phyloP scores from a whole-genome alignment of 2,329 filamentous ascomycete genomes.

The Cladorrhinum sp. region DNA sequence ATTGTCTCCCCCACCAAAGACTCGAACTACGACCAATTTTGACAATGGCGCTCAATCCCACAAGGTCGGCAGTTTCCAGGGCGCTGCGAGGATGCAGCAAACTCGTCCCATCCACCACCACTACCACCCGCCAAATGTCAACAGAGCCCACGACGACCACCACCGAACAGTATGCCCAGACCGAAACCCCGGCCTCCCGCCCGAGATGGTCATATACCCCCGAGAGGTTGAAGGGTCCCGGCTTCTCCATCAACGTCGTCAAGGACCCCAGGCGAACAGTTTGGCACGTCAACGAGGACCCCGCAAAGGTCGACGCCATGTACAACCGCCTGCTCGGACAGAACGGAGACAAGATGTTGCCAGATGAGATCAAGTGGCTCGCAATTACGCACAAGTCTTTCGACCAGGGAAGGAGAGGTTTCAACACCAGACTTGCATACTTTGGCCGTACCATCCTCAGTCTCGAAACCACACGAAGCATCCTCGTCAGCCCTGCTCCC shows the following conservation, averaged over 20 bases:
- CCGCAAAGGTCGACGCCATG: slow-evolving; percentile 69
- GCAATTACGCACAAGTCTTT: slow-evolving; percentile 98
- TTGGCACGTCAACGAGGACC: slow-evolving; percentile 74
- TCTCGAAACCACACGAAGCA: slow-evolving; percentile 28
- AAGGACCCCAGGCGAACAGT: slow-evolving; percentile 50
- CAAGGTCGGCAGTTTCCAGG: slow-evolving; percentile 33
- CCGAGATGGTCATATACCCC: slow-evolving; percentile 73
- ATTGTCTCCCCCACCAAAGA: not conserved
- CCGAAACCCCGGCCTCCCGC: slow-evolving; percentile 13
- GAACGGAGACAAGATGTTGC: slow-evolving; percentile 68
- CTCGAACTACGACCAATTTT: not conserved
- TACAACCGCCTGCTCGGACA: slow-evolving; percentile 74
- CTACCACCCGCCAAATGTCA: slow-evolving; percentile 15
- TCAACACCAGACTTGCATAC: slow-evolving; percentile 90
- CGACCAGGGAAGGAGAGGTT: slow-evolving; percentile 88
- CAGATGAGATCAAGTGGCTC: slow-evolving; percentile 94
- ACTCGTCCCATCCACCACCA: not conserved
- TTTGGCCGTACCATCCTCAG: slow-evolving; percentile 55
- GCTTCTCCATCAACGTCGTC: slow-evolving; percentile 57
- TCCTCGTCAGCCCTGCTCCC: slow-evolving; percentile 20
- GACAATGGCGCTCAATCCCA: slow-evolving; percentile 36
- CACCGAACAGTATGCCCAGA: slow-evolving; percentile 9
- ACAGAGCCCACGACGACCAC: slow-evolving; percentile 2
- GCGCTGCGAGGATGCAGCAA: slow-evolving; percentile 33
- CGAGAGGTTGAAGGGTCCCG: slow-evolving; percentile 63